phyloP scores from a whole-genome alignment of 768 basidiomycete species.

The Clitopilus passeckerianus region DNA sequence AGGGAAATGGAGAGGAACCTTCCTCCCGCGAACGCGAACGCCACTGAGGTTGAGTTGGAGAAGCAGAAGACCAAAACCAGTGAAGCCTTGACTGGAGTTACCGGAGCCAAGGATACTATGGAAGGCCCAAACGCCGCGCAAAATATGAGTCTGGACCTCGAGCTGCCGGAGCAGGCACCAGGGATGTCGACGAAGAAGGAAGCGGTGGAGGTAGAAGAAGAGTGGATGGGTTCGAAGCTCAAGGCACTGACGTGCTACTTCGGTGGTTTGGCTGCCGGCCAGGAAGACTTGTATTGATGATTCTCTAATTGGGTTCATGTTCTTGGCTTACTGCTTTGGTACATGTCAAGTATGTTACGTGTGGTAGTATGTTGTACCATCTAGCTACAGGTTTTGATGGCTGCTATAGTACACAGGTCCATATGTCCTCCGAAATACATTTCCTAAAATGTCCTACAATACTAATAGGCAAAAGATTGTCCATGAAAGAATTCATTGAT shows the following conservation, averaged over 20 bases:
- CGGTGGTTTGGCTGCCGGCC: slow-evolving; percentile 73
- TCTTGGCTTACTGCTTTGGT: not conserved
- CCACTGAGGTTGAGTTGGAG: slow-evolving; percentile 1
- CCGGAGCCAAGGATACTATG: not conserved
- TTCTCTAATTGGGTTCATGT: not conserved
- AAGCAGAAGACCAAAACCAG: not conserved
- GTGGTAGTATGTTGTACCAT: too few species aligned
- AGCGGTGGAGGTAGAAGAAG: slow-evolving; percentile 87
- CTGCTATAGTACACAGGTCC: too few species aligned
- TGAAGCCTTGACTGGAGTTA: not conserved
- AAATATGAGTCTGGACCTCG: too few species aligned
- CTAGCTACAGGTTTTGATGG: too few species aligned
- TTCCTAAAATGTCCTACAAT: too few species aligned
- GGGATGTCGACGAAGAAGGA: slow-evolving; percentile 28
- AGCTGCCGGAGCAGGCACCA: not conserved
- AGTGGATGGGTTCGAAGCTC: slow-evolving; percentile 91
- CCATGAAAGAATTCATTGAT: too few species aligned
- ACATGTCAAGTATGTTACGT: not conserved
- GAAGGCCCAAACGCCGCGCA: not conserved
- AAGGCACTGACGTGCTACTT: slow-evolving; percentile 95
- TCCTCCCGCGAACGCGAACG: not conserved
- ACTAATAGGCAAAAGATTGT: too few species aligned
- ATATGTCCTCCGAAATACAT: too few species aligned
- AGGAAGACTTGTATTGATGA: slow-evolving; percentile 45
- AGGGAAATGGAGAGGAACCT: not conserved